A percentile compares a stretch with the other conserved stretches of the same genome.
These are phyloP conservation scores for Macrocybe gigantea DNA, from an alignment of 768 basidiomycete genomes.

Conservation along the genomic window DNA sequence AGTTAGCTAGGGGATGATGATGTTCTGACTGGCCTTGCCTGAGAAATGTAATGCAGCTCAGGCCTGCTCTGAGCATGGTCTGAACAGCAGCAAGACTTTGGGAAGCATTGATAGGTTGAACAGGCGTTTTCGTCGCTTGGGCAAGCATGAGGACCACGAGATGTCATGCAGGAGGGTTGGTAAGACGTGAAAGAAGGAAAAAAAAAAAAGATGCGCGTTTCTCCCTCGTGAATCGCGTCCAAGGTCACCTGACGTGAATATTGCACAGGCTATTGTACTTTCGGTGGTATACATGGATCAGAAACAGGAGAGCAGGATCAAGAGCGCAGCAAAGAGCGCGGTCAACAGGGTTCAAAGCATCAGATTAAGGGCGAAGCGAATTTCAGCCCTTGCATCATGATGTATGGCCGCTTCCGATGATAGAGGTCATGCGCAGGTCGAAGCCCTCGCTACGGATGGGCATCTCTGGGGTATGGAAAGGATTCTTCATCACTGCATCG, in stretches of 20 bases:
- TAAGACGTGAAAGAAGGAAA: slow-evolving; percentile 1
- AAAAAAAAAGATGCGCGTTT: not conserved
- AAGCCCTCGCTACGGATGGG: slow-evolving; percentile 91
- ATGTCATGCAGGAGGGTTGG: not conserved
- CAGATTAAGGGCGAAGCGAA: no score
- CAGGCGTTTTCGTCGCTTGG: slow-evolving; percentile 26
- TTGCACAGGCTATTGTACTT: no score
- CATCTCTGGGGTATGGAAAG: slow-evolving; percentile 99
- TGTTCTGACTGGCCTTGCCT: slow-evolving; percentile 33
- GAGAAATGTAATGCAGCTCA: slow-evolving; percentile 75
- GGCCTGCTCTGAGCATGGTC: slow-evolving; percentile 64
- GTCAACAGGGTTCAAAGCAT: no score
- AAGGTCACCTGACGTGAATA: slow-evolving; percentile 10
- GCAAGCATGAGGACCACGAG: slow-evolving; percentile 21
- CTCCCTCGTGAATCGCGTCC: not conserved
- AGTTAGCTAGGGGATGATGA: not conserved
- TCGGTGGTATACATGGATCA: no score
- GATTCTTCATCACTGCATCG: slow-evolving; percentile 98
- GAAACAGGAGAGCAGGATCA: no score
- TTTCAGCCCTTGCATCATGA: no score
- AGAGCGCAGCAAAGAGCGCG: no score
- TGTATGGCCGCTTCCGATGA: slow-evolving; percentile 42
- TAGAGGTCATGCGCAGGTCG: slow-evolving; percentile 59
- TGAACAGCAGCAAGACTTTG: slow-evolving; percentile 70
- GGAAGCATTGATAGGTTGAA: slow-evolving; percentile 41